Conservation (phyloP, 2,329 filamentous ascomycete genomes). For the Dactylellina cionopaga region DNA sequence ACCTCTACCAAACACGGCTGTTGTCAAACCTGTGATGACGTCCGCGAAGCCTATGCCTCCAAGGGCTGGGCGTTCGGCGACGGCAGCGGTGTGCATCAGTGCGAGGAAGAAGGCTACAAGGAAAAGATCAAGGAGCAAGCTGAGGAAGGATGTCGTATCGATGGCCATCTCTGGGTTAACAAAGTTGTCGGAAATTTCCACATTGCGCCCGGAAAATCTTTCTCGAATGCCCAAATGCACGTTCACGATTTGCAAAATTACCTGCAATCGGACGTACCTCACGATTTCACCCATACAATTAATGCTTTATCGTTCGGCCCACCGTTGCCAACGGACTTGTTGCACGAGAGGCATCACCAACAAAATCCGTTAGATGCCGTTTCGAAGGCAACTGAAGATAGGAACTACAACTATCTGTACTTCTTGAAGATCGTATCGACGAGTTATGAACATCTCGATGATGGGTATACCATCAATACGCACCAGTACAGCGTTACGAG, state of each 20-base stretch:
- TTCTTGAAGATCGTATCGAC: slow-evolving; percentile 98
- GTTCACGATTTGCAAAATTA: slow-evolving; percentile 98
- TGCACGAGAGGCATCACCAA: slow-evolving; percentile 66
- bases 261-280: slow-evolving; percentile 77
- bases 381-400: slow-evolving; percentile 78
- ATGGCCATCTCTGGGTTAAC: slow-evolving; percentile 92
- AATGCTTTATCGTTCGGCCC: slow-evolving; percentile 93
- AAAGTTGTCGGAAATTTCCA: slow-evolving; percentile 99
- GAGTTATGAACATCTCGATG: slow-evolving; percentile 88
- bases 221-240: slow-evolving; percentile 96
- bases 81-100: slow-evolving; percentile 93
- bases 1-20: slow-evolving; percentile 80
- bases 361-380: slow-evolving; percentile 88
- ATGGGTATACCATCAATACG: slow-evolving; percentile 83
- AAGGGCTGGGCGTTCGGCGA: slow-evolving; percentile 93
- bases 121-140: slow-evolving; percentile 88
- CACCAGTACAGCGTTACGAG: slow-evolving; percentile 98
- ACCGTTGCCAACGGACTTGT: slow-evolving; percentile 72
- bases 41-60: slow-evolving; percentile 89
- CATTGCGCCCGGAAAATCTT: slow-evolving; percentile 92
- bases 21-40: slow-evolving; percentile 97
- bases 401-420: slow-evolving; percentile 97
- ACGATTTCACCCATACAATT: slow-evolving; percentile 89
- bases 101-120: slow-evolving; percentile 90
- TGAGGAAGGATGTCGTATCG: slow-evolving; percentile 91